Percentiles rank a stretch among this genome's conserved stretches.
Conservation (phyloP, 139 green algal genomes). For the Closterium sp. region DNA sequence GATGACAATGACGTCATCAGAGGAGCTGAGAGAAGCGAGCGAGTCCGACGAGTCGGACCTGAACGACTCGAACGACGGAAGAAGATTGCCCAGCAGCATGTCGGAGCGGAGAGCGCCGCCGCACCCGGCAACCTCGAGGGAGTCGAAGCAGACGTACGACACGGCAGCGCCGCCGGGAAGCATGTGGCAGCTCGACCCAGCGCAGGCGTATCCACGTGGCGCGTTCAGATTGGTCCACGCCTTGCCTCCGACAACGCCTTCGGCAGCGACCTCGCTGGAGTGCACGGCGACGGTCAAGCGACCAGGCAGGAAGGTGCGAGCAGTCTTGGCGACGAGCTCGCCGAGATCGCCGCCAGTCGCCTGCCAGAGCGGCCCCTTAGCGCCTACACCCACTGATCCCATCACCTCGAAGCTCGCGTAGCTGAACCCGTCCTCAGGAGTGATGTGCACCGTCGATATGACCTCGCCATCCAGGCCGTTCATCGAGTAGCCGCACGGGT, state of each 20-base stretch:
- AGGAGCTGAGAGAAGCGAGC: not conserved
- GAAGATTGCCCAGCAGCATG: not conserved
- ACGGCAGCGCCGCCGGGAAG: not conserved
- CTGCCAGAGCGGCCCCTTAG: too few species aligned
- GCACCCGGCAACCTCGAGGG: slow-evolving; percentile 7
- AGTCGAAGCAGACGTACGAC: not conserved
- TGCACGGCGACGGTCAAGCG: not conserved
- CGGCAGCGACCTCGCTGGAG: not conserved
- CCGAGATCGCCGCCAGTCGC: not conserved
- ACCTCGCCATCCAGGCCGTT: slow-evolving; percentile 77
- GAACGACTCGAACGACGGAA: not conserved
- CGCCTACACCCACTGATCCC: not conserved
- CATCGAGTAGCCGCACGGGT: slow-evolving; percentile 98
- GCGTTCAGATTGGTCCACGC: not conserved
- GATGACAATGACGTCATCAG: not conserved
- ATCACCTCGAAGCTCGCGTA: slow-evolving; percentile 87
- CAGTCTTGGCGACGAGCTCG: not conserved
- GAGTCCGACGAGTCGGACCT: not conserved
- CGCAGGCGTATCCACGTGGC: slow-evolving; percentile 3
- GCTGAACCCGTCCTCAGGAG: slow-evolving; percentile 84
- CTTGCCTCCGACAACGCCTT: not conserved
- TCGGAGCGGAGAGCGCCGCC: slow-evolving; percentile 21
- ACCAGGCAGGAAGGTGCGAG: not conserved
- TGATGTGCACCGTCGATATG: slow-evolving; percentile 97
- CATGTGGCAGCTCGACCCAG: not conserved